A percentile compares a stretch with the other conserved stretches of the same genome.
Evolutionary conservation across 139 green algal genomes (phyloP).

Genomic region (Raphidocelis subcapitata): DNA sequence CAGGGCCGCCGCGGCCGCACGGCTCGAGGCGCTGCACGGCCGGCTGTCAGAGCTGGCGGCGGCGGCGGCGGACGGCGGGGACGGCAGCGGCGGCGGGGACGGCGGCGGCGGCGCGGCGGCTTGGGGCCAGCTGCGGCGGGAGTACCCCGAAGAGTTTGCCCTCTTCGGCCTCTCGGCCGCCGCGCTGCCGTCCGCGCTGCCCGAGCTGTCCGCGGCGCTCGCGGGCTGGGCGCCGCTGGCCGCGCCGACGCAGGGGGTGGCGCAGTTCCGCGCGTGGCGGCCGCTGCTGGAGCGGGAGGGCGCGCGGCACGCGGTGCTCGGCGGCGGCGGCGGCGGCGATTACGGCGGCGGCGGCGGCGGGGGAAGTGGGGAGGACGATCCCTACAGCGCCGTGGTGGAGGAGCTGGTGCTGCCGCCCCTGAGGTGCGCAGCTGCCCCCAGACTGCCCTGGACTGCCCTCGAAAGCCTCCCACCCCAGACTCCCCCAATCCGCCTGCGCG

Average conservation of each 20-base stretch:
- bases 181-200: conserved; percentile 45
- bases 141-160: conserved; percentile 78
- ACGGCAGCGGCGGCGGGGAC: too few relatives aligned
- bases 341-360: background rate
- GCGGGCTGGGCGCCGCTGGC: conserved; percentile 62
- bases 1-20: conserved; percentile 6
- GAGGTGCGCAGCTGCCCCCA: conserved; percentile 4
- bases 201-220: conserved; percentile 37
- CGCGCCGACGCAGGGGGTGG: conserved; percentile 37
- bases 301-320: conserved; percentile 23
- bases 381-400: conserved; percentile 71
- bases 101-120: background rate
- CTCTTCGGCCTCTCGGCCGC: conserved; percentile 67
- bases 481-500: too few relatives aligned
- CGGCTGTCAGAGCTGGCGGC: conserved; percentile 5
- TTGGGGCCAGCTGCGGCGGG: conserved; percentile 29
- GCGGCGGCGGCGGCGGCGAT: background rate
- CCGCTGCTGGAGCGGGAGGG: conserved; percentile 63
- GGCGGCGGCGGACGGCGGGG: background rate
- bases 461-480: too few relatives aligned
- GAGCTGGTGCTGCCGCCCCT: conserved; percentile 84
- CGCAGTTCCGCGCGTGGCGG: conserved; percentile 60
- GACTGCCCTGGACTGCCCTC: too few relatives aligned
- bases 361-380: conserved; percentile 44
- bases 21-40: background rate